These are phyloP conservation scores for Fusarium sp. DNA, from an alignment of 2,329 filamentous ascomycete genomes.

Conservation along the genomic window DNA sequence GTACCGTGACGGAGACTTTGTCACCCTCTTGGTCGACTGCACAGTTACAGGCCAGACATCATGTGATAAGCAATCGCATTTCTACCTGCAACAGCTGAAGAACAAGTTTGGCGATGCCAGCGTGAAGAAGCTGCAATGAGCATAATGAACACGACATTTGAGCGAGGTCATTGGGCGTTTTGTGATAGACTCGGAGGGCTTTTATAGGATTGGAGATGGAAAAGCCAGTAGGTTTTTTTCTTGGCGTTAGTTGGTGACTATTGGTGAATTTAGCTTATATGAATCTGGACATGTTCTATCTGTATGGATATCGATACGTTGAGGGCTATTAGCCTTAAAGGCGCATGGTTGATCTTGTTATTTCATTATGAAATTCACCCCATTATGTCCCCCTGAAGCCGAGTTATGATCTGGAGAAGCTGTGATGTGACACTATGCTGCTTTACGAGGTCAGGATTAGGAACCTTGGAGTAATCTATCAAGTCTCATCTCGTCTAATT, in stretches of 20 bases:
- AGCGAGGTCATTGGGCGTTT: constrained; percentile 29
- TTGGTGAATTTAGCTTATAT: constrained; percentile 11
- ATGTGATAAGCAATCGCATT: constrained; percentile 76
- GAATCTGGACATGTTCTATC: constrained; percentile 3
- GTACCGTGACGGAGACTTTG: constrained; percentile 86
- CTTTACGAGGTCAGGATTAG: neutral
- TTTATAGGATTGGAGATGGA: constrained; percentile 5
- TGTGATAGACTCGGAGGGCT: constrained; percentile 21
- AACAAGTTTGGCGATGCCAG: constrained; percentile 46
- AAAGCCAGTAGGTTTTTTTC: constrained; percentile 12
- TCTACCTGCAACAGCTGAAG: constrained; percentile 59
- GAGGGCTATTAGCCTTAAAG: neutral
- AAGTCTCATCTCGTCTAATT: constrained; percentile 2
- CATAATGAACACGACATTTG: constrained; percentile 23
- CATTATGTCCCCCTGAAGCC: neutral
- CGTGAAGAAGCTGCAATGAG: constrained; percentile 2
- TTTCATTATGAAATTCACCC: neutral
- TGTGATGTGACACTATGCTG: neutral
- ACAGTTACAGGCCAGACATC: constrained; percentile 63
- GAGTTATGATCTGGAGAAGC: neutral
- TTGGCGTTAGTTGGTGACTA: constrained; percentile 25
- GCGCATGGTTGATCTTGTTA: neutral
- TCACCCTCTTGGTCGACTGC: constrained; percentile 82
- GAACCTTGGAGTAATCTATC: neutral
- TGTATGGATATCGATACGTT: neutral